These are phyloP conservation scores for Pseudotulostoma volvatum DNA, from an alignment of 495 filamentous ascomycete genomes.

Conservation along the genomic window DNA sequence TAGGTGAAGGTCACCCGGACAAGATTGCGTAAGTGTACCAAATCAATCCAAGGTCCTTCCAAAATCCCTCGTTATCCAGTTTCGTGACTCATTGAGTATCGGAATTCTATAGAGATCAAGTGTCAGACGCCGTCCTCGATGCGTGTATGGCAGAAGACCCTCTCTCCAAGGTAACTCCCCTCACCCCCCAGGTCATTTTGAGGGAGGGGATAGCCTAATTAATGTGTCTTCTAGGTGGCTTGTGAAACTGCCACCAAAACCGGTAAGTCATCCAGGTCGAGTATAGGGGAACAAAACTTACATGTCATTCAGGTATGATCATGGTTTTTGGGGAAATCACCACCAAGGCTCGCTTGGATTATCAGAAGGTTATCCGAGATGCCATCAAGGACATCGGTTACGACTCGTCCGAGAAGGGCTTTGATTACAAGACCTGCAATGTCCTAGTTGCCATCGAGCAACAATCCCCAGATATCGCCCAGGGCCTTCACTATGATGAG, in stretches of 20 bases:
- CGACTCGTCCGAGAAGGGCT: constrained; percentile 90
- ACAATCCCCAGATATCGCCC: constrained; percentile 96
- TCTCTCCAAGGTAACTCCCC: constrained; percentile 59
- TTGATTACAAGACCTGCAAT: constrained; percentile 99
- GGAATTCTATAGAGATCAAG: constrained; percentile 53
- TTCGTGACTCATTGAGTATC: not conserved
- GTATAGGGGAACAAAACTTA: no score
- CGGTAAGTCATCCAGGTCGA: constrained; percentile 33
- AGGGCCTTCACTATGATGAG: constrained; percentile 93
- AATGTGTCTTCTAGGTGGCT: constrained; percentile 38
- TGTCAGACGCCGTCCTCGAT: constrained; percentile 97
- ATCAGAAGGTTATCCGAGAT: constrained; percentile 90
- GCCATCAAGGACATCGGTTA: constrained; percentile 98
- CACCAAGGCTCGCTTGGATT: constrained; percentile 87
- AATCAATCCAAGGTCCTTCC: no score
- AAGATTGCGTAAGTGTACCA: constrained; percentile 80
- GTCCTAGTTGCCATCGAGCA: constrained; percentile 97
- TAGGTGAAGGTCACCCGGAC: constrained; percentile 94
- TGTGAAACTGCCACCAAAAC: constrained; percentile 99
- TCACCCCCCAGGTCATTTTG: not conserved
- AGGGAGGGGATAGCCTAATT: not conserved
- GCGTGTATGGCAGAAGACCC: constrained; percentile 88
- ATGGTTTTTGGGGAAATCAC: constrained; percentile 99
- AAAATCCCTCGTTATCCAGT: constrained; percentile 2
- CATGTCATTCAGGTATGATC: constrained; percentile 52